Evolutionary conservation across 2,329 filamentous ascomycete species (phyloP), one percentile per base, ranked within the genome.

Genomic region (Claviceps sp.): DNA sequence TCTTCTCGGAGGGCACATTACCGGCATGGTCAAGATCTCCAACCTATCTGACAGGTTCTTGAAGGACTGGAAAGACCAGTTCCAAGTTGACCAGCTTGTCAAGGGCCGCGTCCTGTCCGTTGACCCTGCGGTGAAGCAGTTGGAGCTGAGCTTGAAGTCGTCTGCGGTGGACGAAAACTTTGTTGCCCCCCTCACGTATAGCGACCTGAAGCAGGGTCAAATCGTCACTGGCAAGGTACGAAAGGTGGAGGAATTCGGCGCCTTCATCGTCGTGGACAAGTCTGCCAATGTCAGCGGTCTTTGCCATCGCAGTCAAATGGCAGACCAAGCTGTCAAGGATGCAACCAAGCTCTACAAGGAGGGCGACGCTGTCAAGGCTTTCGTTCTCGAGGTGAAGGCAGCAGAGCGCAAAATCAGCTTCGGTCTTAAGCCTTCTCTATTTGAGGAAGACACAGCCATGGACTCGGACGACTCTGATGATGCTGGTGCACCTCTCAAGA

Each of bases 21-120:
- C 86, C 48, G 90, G 84, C 1, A 85, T 90, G 61, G 86, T 95
- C 47, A 85, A 87, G 59, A 84, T 97, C 50, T 81, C 85, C 9
- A 90, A 97, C 65, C 76, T 98, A 14, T 95, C 90, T 0, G 93
- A 98, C 65, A 78, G 81, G 7, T 98, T 84, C 65, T 71, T 98
- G 61, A 97, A 97, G 68, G 88, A 97, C 55, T 98, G 93, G 93
- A 94, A 95, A 70, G 81, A 86, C 38, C 75, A 84, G 45, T 96
- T 91, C 70, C 83, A 93, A 61, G 72, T 91, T 47, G 88, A 95
- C 61, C 89, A 97, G 67, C 76, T 98, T 5, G 88, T 98, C 51
- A 88, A 85, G 67, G 93, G 89, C 50, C 88, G 91, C 57, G 76
- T 98, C 54, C 79, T 86, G 47, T 73, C 81, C 2, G 78, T 90